Evolutionary conservation across 768 basidiomycete species (phyloP).

Genomic region (Trametes cubensis): DNA sequence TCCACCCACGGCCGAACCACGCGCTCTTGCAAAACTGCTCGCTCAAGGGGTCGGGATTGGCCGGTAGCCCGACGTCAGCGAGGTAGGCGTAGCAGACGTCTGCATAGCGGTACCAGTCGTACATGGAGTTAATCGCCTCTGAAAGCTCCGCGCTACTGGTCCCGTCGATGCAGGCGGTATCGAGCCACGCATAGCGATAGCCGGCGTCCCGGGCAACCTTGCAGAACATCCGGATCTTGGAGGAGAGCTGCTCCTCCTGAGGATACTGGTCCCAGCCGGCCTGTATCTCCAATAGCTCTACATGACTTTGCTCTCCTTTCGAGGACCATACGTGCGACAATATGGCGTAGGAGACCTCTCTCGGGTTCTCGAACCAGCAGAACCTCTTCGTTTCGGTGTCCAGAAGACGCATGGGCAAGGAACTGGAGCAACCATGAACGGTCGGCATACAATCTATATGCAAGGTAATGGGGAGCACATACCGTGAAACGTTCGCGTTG

Average conservation of each 20-base stretch:
- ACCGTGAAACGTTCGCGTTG: no score
- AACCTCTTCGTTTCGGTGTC: background rate
- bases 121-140: slow-evolving; percentile 12
- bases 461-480: no score
- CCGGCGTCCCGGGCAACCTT: background rate
- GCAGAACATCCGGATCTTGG: background rate
- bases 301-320: background rate
- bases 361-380: background rate
- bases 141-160: slow-evolving; percentile 2
- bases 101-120: background rate
- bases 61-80: background rate
- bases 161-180: background rate
- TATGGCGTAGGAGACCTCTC: background rate
- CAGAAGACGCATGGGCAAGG: background rate
- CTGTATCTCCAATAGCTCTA: background rate
- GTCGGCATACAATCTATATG: background rate
- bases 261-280: background rate
- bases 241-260: background rate
- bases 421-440: no score
- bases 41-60: background rate
- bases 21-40: background rate
- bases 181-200: background rate
- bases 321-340: slow-evolving; percentile 3
- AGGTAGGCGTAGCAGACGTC: background rate
- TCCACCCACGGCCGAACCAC: slow-evolving; percentile 9